Evolutionary conservation across 2,329 filamentous ascomycete genomes (phyloP).

Genomic region (Blastomyces gilchristii): DNA sequence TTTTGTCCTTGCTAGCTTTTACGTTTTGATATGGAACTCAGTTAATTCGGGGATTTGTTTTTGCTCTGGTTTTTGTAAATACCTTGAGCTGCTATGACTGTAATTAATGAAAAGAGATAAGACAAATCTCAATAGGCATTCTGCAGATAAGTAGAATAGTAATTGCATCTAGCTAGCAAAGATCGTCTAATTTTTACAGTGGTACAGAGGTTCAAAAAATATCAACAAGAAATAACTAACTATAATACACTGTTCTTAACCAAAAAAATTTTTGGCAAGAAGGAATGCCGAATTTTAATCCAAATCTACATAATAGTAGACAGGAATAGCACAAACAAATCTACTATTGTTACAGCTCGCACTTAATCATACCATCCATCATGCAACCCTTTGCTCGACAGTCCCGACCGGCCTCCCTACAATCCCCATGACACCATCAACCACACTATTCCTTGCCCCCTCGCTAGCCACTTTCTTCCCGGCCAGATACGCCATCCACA

Average conservation of each 20-base stretch:
- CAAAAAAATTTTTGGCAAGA: background rate
- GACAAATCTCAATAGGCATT: background rate
- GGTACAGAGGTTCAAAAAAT: background rate
- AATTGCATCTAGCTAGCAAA: background rate
- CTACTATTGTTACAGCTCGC: background rate
- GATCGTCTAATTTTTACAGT: background rate
- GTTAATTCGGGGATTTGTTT: background rate
- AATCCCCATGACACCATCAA: constrained; percentile 78
- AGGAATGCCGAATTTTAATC: background rate
- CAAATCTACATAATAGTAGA: background rate
- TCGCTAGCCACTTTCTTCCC: constrained; percentile 83
- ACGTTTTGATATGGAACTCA: background rate
- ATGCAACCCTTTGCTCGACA: constrained; percentile 62
- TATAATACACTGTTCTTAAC: background rate
- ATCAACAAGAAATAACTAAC: background rate
- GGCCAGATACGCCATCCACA: constrained; percentile 86
- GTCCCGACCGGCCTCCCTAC: constrained; percentile 82
- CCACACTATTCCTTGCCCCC: constrained; percentile 65
- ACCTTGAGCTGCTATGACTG: background rate
- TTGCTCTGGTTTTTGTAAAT: background rate
- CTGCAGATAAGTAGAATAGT: background rate
- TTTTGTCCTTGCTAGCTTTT: background rate
- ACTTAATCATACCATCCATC: constrained; percentile 2
- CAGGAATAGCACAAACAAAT: background rate
- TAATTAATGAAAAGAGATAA: background rate